A percentile compares a stretch with the other conserved stretches of the same genome.
phyloP scores from a whole-genome alignment of 163 green algal species.

The Trebouxia gelatinosa region DNA sequence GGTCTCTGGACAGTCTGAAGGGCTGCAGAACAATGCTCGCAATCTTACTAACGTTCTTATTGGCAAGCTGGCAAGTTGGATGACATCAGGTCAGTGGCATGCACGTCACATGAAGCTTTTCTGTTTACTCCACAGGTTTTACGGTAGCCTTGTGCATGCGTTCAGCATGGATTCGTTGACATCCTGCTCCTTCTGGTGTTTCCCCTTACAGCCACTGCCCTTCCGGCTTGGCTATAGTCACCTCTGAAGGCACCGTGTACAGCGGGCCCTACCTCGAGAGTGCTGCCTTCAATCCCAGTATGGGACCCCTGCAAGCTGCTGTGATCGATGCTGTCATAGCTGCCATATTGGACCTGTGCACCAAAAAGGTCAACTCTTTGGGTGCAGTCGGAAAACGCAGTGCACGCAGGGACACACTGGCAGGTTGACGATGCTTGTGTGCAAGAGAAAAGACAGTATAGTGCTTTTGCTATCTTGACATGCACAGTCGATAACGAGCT shows the following conservation, averaged over 20 bases:
- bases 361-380: too few relatives aligned
- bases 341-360: too few relatives aligned
- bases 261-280: constrained; percentile 83
- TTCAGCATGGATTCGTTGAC: background rate
- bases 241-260: constrained; percentile 60
- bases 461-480: too few relatives aligned
- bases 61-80: background rate
- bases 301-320: constrained; percentile 86
- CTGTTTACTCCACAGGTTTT: background rate
- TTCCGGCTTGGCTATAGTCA: constrained; percentile 73
- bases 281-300: constrained; percentile 92
- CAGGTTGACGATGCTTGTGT: too few relatives aligned
- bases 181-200: background rate
- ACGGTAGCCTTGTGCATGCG: background rate
- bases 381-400: too few relatives aligned
- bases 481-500: too few relatives aligned
- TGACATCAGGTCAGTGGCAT: background rate
- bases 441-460: too few relatives aligned
- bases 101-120: background rate
- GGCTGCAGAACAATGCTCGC: background rate
- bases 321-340: constrained; percentile 64
- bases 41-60: background rate
- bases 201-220: constrained; percentile 79
- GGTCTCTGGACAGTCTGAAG: background rate
- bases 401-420: too few relatives aligned